Evolutionary conservation across 1,284 basidiomycete species (phyloP).

Genomic region (Cystobasidium slooffiae): DNA sequence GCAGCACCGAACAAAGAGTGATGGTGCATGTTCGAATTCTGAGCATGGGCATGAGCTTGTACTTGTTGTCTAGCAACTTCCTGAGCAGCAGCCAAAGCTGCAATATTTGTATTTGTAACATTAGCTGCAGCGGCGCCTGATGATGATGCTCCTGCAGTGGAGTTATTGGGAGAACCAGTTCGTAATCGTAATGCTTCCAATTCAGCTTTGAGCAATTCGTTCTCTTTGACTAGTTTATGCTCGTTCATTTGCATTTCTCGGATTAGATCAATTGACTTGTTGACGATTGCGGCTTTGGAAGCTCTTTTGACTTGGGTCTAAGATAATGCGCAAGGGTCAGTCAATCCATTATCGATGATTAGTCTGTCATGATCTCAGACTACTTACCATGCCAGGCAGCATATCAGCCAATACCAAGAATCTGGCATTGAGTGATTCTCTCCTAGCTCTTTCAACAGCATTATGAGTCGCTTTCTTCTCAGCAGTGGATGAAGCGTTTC

Average conservation of each 20-base stretch:
- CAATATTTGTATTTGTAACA: neutral
- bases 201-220: constrained; percentile 23
- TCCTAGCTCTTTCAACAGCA: constrained; percentile 85
- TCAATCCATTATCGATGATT: no score
- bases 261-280: constrained; percentile 62
- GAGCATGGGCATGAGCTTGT: no score
- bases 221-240: constrained; percentile 28
- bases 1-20: no score
- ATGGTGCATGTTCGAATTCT: no score
- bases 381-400: constrained; percentile 55
- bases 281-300: constrained; percentile 92
- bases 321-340: no score
- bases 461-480: constrained; percentile 93
- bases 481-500: constrained; percentile 65
- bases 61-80: neutral
- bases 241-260: constrained; percentile 33
- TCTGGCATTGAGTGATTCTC: constrained; percentile 86
- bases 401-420: constrained; percentile 67
- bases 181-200: constrained; percentile 18
- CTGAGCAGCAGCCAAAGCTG: constrained; percentile 22
- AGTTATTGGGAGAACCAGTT: neutral
- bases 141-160: neutral
- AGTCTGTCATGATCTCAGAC: no score
- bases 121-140: constrained; percentile 4
- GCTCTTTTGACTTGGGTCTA: constrained; percentile 84